Base-by-base conservation (phyloP, 1,139 yeast genomes). In the Petasospora rhodanensis region DNA sequence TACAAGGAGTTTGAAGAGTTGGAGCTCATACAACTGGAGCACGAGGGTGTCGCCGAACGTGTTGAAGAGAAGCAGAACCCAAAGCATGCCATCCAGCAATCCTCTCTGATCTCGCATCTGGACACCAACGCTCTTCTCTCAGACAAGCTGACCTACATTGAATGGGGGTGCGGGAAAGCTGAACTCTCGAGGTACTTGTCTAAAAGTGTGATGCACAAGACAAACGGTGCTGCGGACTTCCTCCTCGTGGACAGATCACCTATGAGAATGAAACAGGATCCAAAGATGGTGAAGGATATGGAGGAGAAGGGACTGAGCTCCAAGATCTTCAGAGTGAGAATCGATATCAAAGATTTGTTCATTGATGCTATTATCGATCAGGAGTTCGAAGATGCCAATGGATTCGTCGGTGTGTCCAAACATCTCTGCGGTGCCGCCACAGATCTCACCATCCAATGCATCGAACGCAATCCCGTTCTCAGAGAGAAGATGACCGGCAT, bases 401-500 rank as follows among this genome's bases (percentile, higher is more conserved):
- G 45, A 4, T 56, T 72, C 22, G 77, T 80, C 10, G 85, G 79
- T 3, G 75, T 86, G 3, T 85, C 95, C 3, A 87, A 87, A 55
- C 96, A 87, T 59, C 61, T 87, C 27, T 87, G 96, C 60, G 96
- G 96, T 7, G 94, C 83, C 6, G 96, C 96, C 1, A 87, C 96
- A 0, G 96, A 87, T 54, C 62, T 87, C 31, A 82, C 96, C 0
- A 58, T 87, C 24, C 68, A 77, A 45, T 82, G 87, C 62, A 54
- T 85, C 2, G 42, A 68, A 19, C 78, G 76, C 38, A 69, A 75
- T 17, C 31, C 45, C 6, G 18, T 34, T 4, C 33, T 47, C 11
- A 38, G 42, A 22, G 34, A 42, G 26, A 36, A 40, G 16, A 55
- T 76, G 34, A 57, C 61, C 2, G 94, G 93, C 0, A 56, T 82